Conservation (phyloP, 306 rosid species). For the Trifolium subterraneum region DNA sequence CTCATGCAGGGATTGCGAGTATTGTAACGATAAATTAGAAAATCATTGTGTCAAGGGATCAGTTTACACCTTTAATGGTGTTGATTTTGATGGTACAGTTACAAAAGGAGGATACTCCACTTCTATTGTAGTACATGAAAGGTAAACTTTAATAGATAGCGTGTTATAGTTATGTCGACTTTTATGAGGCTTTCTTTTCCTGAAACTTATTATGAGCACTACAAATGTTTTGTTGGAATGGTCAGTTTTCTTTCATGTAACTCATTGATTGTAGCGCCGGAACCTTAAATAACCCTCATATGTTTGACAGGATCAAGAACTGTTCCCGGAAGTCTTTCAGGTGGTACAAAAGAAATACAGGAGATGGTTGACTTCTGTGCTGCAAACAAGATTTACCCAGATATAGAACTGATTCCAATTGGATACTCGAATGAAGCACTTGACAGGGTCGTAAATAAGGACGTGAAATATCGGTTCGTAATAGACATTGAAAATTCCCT, state of each 20-base stretch:
- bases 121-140: conserved; percentile 71
- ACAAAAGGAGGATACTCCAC: conserved; percentile 89
- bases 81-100: conserved; percentile 75
- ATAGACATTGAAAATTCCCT: conserved; percentile 78
- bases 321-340: conserved; percentile 63
- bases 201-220: neutral
- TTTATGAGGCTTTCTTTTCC: conserved; percentile 5
- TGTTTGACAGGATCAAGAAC: conserved; percentile 64
- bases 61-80: conserved; percentile 60
- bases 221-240: conserved; percentile 16
- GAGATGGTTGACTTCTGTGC: conserved; percentile 90
- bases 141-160: conserved; percentile 50
- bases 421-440: conserved; percentile 87
- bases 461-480: conserved; percentile 83
- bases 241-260: neutral
- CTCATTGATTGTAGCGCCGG: neutral
- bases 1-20: conserved; percentile 82
- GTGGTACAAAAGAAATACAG: conserved; percentile 73
- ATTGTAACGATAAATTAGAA: conserved; percentile 65
- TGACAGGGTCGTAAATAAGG: conserved; percentile 70
- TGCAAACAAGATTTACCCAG: conserved; percentile 63
- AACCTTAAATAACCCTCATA: neutral
- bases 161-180: neutral
- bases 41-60: conserved; percentile 57
- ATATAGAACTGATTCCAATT: conserved; percentile 80